Percentiles rank a stretch among this genome's conserved stretches.
These are phyloP conservation scores for Zopfochytrium polystomum DNA, from an alignment of 371 early-diverging fungal species.

Conservation along the genomic window DNA sequence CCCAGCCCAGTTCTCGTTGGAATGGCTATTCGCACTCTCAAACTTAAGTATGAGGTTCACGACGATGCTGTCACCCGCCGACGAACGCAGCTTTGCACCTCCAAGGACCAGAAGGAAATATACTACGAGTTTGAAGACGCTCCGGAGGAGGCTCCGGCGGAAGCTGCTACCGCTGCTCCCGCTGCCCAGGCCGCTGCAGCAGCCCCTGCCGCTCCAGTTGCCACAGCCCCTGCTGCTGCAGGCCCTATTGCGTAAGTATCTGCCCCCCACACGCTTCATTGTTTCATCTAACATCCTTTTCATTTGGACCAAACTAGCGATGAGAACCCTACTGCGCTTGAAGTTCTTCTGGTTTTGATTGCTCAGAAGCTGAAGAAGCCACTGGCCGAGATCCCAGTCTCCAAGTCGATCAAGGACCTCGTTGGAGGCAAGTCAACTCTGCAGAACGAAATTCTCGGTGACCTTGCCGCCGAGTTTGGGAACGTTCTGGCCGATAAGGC, in stretches of 20 bases:
- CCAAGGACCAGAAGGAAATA: slow-evolving; percentile 87
- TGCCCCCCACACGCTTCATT: slow-evolving; percentile 21
- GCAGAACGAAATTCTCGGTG: slow-evolving; percentile 95
- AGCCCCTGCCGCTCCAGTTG: slow-evolving; percentile 48
- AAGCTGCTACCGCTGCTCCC: slow-evolving; percentile 56
- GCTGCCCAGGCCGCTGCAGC: slow-evolving; percentile 55
- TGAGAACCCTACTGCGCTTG: slow-evolving; percentile 71
- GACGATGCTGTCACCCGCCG: slow-evolving; percentile 88
- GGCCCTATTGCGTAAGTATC: slow-evolving; percentile 32
- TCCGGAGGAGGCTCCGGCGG: slow-evolving; percentile 47
- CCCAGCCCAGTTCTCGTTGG: slow-evolving; percentile 85
- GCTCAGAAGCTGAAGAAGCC: slow-evolving; percentile 91
- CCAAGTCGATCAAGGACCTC: slow-evolving; percentile 87
- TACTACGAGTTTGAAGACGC: slow-evolving; percentile 86
- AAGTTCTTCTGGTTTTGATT: slow-evolving; percentile 77
- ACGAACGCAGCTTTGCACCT: slow-evolving; percentile 81
- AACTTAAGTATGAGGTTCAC: slow-evolving; percentile 93
- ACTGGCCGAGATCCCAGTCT: slow-evolving; percentile 66
- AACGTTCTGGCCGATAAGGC: slow-evolving; percentile 84
- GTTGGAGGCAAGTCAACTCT: slow-evolving; percentile 94
- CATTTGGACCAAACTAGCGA: slow-evolving; percentile 57
- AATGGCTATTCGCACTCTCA: slow-evolving; percentile 93
- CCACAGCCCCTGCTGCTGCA: slow-evolving; percentile 48
- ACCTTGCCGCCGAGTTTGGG: slow-evolving; percentile 90
- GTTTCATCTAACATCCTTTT: slow-evolving; percentile 3